A percentile compares a stretch with the other conserved stretches of the same genome.
Conservation (phyloP, 768 basidiomycete species). For the Boletus pseudo-olivaceus region DNA sequence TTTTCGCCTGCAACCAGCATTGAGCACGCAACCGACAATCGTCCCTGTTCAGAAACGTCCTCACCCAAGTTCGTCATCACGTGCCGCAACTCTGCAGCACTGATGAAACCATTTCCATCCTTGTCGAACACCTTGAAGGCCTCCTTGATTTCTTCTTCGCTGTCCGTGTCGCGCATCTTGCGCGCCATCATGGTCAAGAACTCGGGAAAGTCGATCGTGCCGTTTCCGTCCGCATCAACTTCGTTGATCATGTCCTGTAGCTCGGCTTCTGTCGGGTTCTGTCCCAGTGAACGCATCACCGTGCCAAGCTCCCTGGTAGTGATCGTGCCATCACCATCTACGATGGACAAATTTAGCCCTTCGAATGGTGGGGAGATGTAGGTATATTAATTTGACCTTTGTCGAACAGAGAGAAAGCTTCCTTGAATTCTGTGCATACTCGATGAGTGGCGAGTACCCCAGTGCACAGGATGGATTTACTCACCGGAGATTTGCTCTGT, state of each 20-base stretch:
- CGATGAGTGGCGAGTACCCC: slow-evolving; percentile 3
- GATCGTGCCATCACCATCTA: slow-evolving; percentile 92
- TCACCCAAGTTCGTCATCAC: slow-evolving; percentile 89
- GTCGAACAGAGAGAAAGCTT: slow-evolving; percentile 97
- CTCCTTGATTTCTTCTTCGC: slow-evolving; percentile 92
- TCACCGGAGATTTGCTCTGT: slow-evolving; percentile 89
- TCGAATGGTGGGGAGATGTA: too few species aligned
- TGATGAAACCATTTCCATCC: slow-evolving; percentile 91
- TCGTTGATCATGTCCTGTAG: slow-evolving; percentile 96
- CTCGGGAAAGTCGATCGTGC: slow-evolving; percentile 82
- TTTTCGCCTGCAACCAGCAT: slow-evolving; percentile 62
- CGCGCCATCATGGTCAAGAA: slow-evolving; percentile 83
- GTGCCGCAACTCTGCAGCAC: slow-evolving; percentile 77
- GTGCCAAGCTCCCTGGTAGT: slow-evolving; percentile 88
- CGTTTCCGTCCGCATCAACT: slow-evolving; percentile 86
- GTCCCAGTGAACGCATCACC: slow-evolving; percentile 89
- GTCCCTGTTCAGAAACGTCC: slow-evolving; percentile 16
- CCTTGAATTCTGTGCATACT: slow-evolving; percentile 84
- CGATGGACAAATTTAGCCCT: background rate
- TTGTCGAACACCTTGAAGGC: slow-evolving; percentile 98
- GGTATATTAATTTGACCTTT: slow-evolving; percentile 52
- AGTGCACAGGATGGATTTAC: slow-evolving; percentile 21
- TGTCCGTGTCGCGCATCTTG: slow-evolving; percentile 89
- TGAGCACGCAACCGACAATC: background rate
- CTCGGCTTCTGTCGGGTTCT: slow-evolving; percentile 91